Evolutionary conservation across 2,329 filamentous ascomycete genomes (phyloP).

Genomic region (Penicillium freii): DNA sequence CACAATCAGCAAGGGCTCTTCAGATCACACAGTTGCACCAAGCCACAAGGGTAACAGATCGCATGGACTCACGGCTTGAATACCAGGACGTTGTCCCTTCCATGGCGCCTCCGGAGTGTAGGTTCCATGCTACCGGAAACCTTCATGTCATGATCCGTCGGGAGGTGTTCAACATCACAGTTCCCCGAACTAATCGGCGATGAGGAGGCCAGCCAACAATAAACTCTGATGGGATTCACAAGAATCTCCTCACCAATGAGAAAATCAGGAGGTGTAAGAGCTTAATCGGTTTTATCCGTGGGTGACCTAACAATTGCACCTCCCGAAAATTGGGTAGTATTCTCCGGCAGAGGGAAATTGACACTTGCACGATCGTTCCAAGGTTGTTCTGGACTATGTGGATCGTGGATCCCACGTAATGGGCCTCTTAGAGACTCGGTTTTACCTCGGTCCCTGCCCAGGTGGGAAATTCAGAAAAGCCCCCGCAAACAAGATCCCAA

Average conservation of each 20-base stretch:
- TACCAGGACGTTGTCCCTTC: conserved; percentile 24
- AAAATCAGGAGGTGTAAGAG: not conserved
- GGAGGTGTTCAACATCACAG: conserved; percentile 22
- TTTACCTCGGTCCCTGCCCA: conserved; percentile 22
- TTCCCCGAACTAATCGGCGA: conserved; percentile 10
- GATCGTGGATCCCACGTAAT: conserved; percentile 31
- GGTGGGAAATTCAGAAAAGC: conserved; percentile 2
- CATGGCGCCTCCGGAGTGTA: conserved; percentile 22
- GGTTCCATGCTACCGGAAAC: conserved; percentile 29
- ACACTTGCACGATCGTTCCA: not conserved
- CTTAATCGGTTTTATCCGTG: not conserved
- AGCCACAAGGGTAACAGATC: conserved; percentile 10
- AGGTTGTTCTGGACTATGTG: not conserved
- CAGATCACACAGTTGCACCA: conserved; percentile 9
- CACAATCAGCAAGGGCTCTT: conserved; percentile 8
- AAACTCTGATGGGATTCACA: conserved; percentile 14
- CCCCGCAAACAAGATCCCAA: conserved; percentile 12
- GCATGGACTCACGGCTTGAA: conserved; percentile 37
- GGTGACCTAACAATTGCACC: conserved; percentile 16
- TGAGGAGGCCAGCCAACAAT: not conserved
- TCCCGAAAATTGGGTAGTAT: conserved; percentile 27
- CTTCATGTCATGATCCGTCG: conserved; percentile 28
- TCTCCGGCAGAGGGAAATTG: conserved; percentile 4
- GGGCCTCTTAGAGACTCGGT: conserved; percentile 8
- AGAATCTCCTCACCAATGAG: conserved; percentile 15